Conservation (phyloP, 345 rosid genomes). For the Rhodamnia argentea region DNA sequence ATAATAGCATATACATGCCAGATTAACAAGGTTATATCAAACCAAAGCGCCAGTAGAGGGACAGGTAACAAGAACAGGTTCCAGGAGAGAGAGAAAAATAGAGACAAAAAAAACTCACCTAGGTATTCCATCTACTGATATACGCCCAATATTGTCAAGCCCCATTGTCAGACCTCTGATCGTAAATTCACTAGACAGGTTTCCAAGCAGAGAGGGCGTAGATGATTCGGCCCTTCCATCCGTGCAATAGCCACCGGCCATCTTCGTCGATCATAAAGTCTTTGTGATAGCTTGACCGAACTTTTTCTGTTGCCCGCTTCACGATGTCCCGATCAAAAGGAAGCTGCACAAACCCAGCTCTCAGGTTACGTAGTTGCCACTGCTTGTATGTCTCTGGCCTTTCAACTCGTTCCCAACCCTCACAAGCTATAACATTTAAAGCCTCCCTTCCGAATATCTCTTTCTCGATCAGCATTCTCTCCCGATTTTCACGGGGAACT, state of each 20-base stretch:
- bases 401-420: slow-evolving; percentile 89
- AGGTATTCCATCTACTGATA: background rate
- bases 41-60: background rate
- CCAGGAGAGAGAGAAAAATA: background rate
- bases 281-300: slow-evolving; percentile 48
- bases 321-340: slow-evolving; percentile 40
- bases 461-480: slow-evolving; percentile 63
- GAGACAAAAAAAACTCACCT: background rate
- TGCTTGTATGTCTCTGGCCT: slow-evolving; percentile 96
- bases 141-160: background rate
- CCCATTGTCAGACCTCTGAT: background rate
- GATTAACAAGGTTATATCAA: background rate
- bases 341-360: slow-evolving; percentile 69
- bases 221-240: slow-evolving; percentile 88
- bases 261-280: slow-evolving; percentile 75
- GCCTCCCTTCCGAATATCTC: slow-evolving; percentile 81
- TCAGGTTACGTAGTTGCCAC: slow-evolving; percentile 63
- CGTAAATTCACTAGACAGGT: slow-evolving; percentile 18
- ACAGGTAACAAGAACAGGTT: background rate
- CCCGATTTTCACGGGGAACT: slow-evolving; percentile 65
- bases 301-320: slow-evolving; percentile 28
- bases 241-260: slow-evolving; percentile 71
- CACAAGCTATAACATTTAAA: slow-evolving; percentile 77
- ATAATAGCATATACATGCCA: background rate
- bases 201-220: slow-evolving; percentile 82